These are phyloP conservation scores for Boletellus emodensis DNA, from an alignment of 768 basidiomycete species.

Conservation along the genomic window DNA sequence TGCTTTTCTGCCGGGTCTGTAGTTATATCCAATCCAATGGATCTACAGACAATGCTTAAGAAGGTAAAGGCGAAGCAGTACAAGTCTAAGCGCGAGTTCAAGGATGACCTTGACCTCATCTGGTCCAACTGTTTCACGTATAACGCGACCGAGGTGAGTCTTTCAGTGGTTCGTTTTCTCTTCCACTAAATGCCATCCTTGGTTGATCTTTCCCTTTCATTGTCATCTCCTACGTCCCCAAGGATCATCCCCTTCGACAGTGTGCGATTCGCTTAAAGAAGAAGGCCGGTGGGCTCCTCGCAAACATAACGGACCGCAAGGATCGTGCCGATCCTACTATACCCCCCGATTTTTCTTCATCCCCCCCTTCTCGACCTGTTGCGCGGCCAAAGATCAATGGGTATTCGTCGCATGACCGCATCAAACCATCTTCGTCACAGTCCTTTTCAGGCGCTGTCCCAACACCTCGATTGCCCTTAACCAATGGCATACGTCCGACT, in stretches of 20 bases:
- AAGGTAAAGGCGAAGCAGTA: conserved; percentile 91
- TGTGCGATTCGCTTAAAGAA: conserved; percentile 76
- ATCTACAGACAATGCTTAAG: conserved; percentile 87
- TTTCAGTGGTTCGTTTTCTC: neutral
- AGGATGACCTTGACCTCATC: conserved; percentile 90
- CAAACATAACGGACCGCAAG: conserved; percentile 84
- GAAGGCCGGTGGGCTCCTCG: conserved; percentile 83
- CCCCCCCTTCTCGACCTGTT: conserved; percentile 16
- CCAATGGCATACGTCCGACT: conserved; percentile 18
- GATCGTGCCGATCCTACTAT: conserved; percentile 72
- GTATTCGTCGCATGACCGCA: conserved; percentile 26
- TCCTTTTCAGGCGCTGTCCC: conserved; percentile 3
- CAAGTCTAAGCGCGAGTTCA: conserved; percentile 92
- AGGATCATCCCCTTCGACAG: conserved; percentile 87
- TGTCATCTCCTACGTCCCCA: neutral
- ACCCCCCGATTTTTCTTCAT: conserved; percentile 43
- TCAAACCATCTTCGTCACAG: conserved; percentile 19
- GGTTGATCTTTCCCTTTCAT: conserved; percentile 1
- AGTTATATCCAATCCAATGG: conserved; percentile 97
- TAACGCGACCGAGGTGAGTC: conserved; percentile 84
- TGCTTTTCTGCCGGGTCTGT: neutral
- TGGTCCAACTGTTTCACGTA: conserved; percentile 95
- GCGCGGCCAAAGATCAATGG: conserved; percentile 47
- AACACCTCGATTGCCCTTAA: conserved; percentile 7
- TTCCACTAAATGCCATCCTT: neutral